A percentile compares a stretch with the other conserved stretches of the same genome.
Conservation (phyloP, 257 asterid species). For the Coffea eugenioides region DNA sequence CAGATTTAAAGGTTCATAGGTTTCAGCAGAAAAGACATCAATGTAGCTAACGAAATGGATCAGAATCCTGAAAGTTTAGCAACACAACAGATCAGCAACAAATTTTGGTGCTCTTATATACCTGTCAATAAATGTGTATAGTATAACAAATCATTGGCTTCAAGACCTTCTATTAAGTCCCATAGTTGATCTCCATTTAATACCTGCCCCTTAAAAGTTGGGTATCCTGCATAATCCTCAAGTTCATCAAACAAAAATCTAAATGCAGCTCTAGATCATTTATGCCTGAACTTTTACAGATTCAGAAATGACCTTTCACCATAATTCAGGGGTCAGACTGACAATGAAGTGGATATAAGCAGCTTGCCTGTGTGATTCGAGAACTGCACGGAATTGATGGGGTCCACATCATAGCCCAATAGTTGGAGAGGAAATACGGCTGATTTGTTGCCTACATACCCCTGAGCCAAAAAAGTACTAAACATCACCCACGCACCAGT, state of each 20-base stretch:
- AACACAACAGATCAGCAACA: not conserved
- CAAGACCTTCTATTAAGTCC: conserved; percentile 91
- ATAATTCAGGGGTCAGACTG: conserved; percentile 40
- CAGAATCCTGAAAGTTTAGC: not conserved
- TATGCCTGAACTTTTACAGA: conserved; percentile 30
- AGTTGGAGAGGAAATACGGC: conserved; percentile 96
- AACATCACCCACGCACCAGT: conserved; percentile 16
- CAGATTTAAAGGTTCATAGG: not conserved
- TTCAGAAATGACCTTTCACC: conserved; percentile 46
- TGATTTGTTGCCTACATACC: conserved; percentile 97
- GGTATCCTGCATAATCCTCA: conserved; percentile 71
- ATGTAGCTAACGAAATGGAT: not conserved
- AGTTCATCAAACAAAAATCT: conserved; percentile 21
- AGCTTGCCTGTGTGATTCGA: conserved; percentile 99
- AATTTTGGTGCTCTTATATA: conserved; percentile 21
- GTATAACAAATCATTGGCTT: conserved; percentile 77
- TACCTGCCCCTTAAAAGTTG: conserved; percentile 94
- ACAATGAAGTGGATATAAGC: conserved; percentile 45
- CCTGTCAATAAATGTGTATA: conserved; percentile 98
- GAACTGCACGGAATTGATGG: conserved; percentile 94
- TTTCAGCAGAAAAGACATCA: not conserved
- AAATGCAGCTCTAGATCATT: conserved; percentile 3
- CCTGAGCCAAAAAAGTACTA: conserved; percentile 40
- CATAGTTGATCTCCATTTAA: conserved; percentile 95
- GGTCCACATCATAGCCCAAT: conserved; percentile 96